A percentile compares a stretch with the other conserved stretches of the same genome.
Conservation (phyloP, 106 monocot species). For the Vanilla planifolia region DNA sequence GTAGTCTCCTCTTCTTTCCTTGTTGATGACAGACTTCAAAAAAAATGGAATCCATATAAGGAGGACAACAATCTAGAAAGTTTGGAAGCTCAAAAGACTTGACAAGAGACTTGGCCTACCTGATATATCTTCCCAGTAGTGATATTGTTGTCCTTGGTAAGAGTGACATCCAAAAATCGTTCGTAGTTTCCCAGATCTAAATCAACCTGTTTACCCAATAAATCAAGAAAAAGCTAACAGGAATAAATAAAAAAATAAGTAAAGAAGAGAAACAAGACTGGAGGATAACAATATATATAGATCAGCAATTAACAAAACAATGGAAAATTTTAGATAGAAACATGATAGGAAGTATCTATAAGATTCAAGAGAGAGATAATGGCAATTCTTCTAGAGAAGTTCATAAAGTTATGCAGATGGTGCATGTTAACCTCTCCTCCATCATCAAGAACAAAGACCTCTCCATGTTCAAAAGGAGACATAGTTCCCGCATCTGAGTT, state of each 20-base stretch:
- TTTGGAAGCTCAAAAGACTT: neutral
- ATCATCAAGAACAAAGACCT: constrained; percentile 69
- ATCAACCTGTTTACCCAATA: constrained; percentile 35
- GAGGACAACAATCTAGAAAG: neutral
- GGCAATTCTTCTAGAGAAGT: neutral
- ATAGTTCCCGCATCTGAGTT: constrained; percentile 68
- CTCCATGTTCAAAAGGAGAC: constrained; percentile 67
- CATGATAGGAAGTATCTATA: too few species aligned
- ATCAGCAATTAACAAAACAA: too few species aligned
- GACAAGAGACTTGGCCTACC: neutral
- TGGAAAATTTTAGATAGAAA: too few species aligned
- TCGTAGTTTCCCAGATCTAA: constrained; percentile 66
- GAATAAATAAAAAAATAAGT: neutral
- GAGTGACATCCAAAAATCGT: constrained; percentile 53
- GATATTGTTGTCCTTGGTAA: constrained; percentile 58
- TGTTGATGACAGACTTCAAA: constrained; percentile 72
- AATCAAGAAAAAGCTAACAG: neutral
- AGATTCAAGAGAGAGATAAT: neutral
- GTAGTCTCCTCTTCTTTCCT: constrained; percentile 80
- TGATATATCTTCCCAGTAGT: constrained; percentile 67
- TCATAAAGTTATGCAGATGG: neutral
- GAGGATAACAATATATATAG: too few species aligned
- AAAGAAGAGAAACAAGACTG: neutral
- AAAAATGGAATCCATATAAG: constrained; percentile 9
- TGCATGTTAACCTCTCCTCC: constrained; percentile 45